Evolutionary conservation across 495 filamentous ascomycete genomes (phyloP), one percentile per base, ranked within the genome.

Genomic region (Aspergillus homomorphus): DNA sequence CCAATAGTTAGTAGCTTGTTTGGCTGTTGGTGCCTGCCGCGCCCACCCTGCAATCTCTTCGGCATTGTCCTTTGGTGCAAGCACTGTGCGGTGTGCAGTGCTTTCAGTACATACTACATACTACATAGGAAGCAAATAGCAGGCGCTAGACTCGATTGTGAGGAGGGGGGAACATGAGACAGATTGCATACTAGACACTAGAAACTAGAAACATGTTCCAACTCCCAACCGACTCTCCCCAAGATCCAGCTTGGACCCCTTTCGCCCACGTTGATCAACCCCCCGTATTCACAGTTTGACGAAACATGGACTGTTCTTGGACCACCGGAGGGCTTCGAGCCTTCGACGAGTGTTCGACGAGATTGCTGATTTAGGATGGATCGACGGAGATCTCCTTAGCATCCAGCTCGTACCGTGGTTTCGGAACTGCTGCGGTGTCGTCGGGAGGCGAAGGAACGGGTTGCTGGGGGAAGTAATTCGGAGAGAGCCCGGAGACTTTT

Each of bases 361-460:
- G 53, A 55, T 55, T 55, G n/a, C 53, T 45, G 4, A 2, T 45
- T 55, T 46, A 23, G 53, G 53, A 55, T 54, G 38, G 52, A 54
- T 54, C 52, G 41, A 54, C 52, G 41, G 24, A 24, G 38, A 2
- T 15, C 33, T 38, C 33, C 33, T 7, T 38, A 38, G 33, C 33
- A 38, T 51, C 18, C 4, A n/a, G 12, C 2, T 5, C 2, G 24
- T 30, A 30, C 48, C 48, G 15, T 51, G 48, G 48, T 45, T 54
- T 23, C 23, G 52, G 52, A 20, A 10, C 24, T 38, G 52, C 33
- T 38, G 52, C 15, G 21, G 16, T 21, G 53, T 33, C 4, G 15
- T 15, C n/a, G 16, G 45, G 45, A 22, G 20, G 20, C 12, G 45
- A 48, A 21, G n/a, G n/a, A 15, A 21, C 23, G 2, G 45, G 20